Conservation (phyloP, 176 grass and related monocot species). For the Carex littledalei region DNA sequence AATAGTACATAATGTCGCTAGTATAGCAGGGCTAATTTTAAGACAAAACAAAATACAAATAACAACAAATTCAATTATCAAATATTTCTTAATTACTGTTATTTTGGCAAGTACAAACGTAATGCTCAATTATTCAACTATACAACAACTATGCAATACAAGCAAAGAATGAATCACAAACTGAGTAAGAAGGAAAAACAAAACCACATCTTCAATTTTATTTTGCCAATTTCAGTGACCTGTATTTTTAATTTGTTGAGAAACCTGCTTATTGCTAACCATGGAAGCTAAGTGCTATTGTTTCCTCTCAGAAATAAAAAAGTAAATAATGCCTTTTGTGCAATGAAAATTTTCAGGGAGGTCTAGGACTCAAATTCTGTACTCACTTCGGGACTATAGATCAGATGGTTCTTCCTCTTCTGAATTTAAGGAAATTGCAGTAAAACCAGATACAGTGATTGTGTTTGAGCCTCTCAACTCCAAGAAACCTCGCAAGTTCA, state of each 20-base stretch:
- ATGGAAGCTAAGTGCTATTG: neutral
- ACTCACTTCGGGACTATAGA: constrained; percentile 20
- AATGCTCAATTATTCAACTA: neutral
- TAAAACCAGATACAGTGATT: constrained; percentile 24
- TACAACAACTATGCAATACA: neutral
- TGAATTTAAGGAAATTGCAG: constrained; percentile 20
- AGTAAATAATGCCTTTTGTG: neutral
- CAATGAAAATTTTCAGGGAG: constrained; percentile 16
- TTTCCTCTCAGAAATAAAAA: neutral
- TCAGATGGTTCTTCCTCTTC: constrained; percentile 21
- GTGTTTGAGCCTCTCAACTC: constrained; percentile 23
- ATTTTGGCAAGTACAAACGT: neutral
- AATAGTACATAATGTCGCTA: too few species aligned
- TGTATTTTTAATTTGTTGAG: neutral
- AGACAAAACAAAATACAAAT: too few species aligned
- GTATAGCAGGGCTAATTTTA: too few species aligned
- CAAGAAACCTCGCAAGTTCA: constrained; percentile 28
- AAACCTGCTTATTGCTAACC: neutral
- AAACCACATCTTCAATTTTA: too few species aligned
- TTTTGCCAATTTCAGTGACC: too few species aligned
- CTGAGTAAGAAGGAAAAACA: too few species aligned
- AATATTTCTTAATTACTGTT: neutral
- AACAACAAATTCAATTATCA: too few species aligned
- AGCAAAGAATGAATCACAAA: neutral
- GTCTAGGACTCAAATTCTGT: constrained; percentile 26